These are phyloP conservation scores for Diacronema lutheri DNA, from an alignment of 78 protist genomes.

Conservation along the genomic window DNA sequence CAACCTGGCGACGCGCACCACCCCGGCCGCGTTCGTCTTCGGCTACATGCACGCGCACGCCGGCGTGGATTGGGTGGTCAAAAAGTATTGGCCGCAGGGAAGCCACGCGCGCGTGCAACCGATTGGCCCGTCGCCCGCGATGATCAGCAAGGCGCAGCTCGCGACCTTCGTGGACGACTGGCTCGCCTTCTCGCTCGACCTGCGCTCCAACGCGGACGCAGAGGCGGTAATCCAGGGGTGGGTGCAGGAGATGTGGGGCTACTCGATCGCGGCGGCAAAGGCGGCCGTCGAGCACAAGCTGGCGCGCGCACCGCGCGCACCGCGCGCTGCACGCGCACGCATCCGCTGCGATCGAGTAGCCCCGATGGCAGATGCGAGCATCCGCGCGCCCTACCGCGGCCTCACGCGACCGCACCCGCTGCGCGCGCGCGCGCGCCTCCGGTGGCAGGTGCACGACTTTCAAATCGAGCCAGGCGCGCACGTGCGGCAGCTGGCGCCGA, in stretches of 20 bases:
- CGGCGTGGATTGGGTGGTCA: not conserved
- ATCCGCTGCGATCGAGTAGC: no score
- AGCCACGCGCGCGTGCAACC: not conserved
- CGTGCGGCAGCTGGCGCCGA: not conserved
- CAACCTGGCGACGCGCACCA: not conserved
- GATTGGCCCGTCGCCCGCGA: not conserved
- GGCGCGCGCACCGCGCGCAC: no score
- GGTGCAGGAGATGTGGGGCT: slow-evolving; percentile 21
- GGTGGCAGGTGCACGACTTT: not conserved
- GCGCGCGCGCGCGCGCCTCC: no score
- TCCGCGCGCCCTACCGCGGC: no score
- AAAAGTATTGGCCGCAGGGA: not conserved
- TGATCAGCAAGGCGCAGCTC: not conserved
- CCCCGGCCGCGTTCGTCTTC: not conserved
- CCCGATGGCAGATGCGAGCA: no score
- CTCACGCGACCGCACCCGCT: no score
- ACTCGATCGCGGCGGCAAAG: slow-evolving; percentile 5
- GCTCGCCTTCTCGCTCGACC: not conserved
- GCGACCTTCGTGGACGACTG: not conserved
- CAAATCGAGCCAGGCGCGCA: slow-evolving; percentile 4
- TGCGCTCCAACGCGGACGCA: not conserved
- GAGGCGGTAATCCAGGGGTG: not conserved
- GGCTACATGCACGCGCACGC: not conserved
- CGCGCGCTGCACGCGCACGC: no score
- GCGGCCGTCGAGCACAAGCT: not conserved